Percentiles rank a stretch among this genome's conserved stretches.
Conservation (phyloP, 2,329 filamentous ascomycete genomes). For the Colletotrichum camelliae region DNA sequence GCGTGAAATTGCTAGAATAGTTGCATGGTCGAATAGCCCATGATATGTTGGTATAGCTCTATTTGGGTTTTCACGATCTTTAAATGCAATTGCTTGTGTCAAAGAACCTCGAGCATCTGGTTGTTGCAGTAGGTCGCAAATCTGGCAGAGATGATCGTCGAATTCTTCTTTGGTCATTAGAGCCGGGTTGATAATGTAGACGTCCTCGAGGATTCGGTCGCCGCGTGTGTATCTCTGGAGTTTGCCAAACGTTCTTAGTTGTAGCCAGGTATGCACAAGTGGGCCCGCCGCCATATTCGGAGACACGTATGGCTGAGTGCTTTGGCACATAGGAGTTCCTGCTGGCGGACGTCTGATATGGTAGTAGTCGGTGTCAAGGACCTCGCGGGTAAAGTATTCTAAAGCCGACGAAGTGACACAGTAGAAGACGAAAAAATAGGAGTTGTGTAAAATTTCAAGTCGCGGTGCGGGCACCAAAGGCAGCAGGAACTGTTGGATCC, state of each 20-base stretch:
- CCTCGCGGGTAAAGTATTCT: background rate
- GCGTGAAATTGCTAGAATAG: background rate
- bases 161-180: accelerated
- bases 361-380: accelerated
- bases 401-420: background rate
- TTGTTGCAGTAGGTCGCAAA: accelerated
- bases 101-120: accelerated
- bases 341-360: too few species aligned
- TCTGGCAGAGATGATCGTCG: accelerated
- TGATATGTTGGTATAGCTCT: background rate
- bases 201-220: background rate
- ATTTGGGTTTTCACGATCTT: too few species aligned
- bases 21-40: background rate
- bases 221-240: background rate
- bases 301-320: background rate
- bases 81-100: background rate
- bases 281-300: too few species aligned
- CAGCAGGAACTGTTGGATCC: accelerated
- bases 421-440: accelerated
- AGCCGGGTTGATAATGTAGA: background rate
- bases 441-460: accelerated
- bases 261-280: background rate
- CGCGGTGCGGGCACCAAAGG: background rate
- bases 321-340: background rate
- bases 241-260: background rate